These are phyloP conservation scores for Trichoderma atrobrunneum DNA, from an alignment of 2,329 filamentous ascomycete species.

Conservation along the genomic window DNA sequence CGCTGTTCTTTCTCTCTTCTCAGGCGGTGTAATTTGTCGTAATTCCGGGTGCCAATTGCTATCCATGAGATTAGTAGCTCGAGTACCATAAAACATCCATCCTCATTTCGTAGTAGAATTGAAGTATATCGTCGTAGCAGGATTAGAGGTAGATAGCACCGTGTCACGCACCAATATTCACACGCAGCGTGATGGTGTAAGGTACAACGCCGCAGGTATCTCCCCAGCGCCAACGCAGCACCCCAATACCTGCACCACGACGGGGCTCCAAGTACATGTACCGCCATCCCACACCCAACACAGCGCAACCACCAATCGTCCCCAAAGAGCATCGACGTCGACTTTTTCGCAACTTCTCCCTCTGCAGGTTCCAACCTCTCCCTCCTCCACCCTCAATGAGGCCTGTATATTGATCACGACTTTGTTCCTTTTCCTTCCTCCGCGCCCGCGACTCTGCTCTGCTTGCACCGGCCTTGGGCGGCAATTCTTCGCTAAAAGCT, in stretches of 20 bases:
- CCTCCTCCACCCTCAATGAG: constrained; percentile 30
- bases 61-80: not conserved
- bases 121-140: not conserved
- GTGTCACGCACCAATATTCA: not conserved
- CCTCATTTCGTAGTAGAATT: not conserved
- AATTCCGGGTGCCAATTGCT: not conserved
- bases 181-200: not conserved
- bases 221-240: not conserved
- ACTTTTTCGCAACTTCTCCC: constrained; percentile 24
- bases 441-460: constrained; percentile 22
- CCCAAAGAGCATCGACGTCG: not conserved
- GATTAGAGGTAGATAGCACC: not conserved
- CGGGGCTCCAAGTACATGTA: not conserved
- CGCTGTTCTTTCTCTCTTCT: not conserved
- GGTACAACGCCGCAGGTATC: not conserved
- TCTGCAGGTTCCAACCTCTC: constrained; percentile 27
- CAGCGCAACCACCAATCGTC: constrained; percentile 2
- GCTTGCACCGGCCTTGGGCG: not conserved
- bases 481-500: constrained; percentile 14
- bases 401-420: constrained; percentile 38
- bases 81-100: not conserved
- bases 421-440: constrained; percentile 25
- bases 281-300: not conserved
- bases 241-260: not conserved
- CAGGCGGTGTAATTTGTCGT: not conserved